Percentiles rank a stretch among this genome's conserved stretches.
Conservation (phyloP, 2,329 filamentous ascomycete species). For the Stagonosporopsis rhizophila region DNA sequence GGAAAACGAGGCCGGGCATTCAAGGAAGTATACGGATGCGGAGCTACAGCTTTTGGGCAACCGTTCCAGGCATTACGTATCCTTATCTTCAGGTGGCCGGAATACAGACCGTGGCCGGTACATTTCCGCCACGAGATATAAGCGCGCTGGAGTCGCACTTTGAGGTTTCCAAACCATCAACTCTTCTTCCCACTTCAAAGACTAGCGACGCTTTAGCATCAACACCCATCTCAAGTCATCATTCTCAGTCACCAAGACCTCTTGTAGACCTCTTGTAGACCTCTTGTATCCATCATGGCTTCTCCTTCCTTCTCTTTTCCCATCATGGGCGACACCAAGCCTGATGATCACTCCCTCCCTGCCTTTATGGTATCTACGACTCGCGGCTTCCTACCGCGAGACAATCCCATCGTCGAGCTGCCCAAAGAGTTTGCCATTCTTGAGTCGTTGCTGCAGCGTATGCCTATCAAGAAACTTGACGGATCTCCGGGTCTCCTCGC, state of each 20-base stretch:
- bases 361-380: slow-evolving; percentile 82
- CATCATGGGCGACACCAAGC: slow-evolving; percentile 69
- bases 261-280: background rate
- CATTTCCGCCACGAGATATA: slow-evolving; percentile 48
- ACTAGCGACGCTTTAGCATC: slow-evolving; percentile 6
- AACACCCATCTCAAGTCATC: background rate
- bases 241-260: background rate
- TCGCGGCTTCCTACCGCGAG: slow-evolving; percentile 75
- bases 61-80: slow-evolving; percentile 49
- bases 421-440: slow-evolving; percentile 77
- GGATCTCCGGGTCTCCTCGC: slow-evolving; percentile 81
- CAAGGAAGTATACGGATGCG: slow-evolving; percentile 20
- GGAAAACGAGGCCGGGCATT: slow-evolving; percentile 23
- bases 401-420: slow-evolving; percentile 59
- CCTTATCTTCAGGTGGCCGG: slow-evolving; percentile 44
- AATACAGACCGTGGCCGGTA: slow-evolving; percentile 45
- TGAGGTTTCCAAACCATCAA: slow-evolving; percentile 6
- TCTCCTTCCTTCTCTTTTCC: slow-evolving; percentile 57
- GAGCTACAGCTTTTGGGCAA: slow-evolving; percentile 23
- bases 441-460: slow-evolving; percentile 74
- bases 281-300: slow-evolving; percentile 51
- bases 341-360: slow-evolving; percentile 68
- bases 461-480: slow-evolving; percentile 78
- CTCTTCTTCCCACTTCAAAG: slow-evolving; percentile 6
- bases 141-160: slow-evolving; percentile 31